Evolutionary conservation across 192 early-diverging fungal species (phyloP), one percentile per base, ranked within the genome.

Genomic region (Umbelopsis ramanniana): DNA sequence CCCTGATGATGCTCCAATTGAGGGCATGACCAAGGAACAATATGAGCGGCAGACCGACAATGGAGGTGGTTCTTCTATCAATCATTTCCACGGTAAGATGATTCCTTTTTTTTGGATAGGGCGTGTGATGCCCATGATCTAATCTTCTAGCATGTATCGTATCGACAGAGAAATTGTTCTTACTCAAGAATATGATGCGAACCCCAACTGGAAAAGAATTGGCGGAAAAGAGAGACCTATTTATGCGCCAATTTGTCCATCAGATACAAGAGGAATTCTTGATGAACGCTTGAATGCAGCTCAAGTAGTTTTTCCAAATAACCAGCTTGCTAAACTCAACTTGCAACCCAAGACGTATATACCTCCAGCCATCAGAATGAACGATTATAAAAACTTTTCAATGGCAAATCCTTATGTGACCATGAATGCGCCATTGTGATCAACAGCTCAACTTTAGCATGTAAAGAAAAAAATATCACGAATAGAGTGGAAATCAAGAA

Each of bases 1-100:
- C 45, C 87, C 89, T 2, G 70, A 68, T 8, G 82, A 87, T 66
- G 81, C 84, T 69, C 73, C 76, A 2, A 76, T 84, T 0, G 69
- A 79, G 50, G 78, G 85, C 46, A 90, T 88, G 73, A 86, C 89
- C 0, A 85, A 89, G 26, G 89, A 86, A 23, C 81, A 86, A 26
- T 92, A 92, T 66, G 78, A 85, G 46, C 74, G 74, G 3, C 80
- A 87, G 66, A 84, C 82, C 21, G 74, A 72, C 46, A 76, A 78
- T 67, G 81, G 75, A 12, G 78, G 75, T 9, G 88, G 88, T 17
- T 82, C 84, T 1, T 88, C 89, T 0, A 83, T 92, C 55, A 79
- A 84, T 11, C 90, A 92, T 67, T 92, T 92, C 52, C 83, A 90
- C 55, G 88, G 87, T 87, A 84, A 74, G 74, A 74, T 29, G 40